Percentiles rank a stretch among this genome's conserved stretches.
These are phyloP conservation scores for Talaromyces verruculosus DNA, from an alignment of 2,329 filamentous ascomycete species.

Conservation along the genomic window DNA sequence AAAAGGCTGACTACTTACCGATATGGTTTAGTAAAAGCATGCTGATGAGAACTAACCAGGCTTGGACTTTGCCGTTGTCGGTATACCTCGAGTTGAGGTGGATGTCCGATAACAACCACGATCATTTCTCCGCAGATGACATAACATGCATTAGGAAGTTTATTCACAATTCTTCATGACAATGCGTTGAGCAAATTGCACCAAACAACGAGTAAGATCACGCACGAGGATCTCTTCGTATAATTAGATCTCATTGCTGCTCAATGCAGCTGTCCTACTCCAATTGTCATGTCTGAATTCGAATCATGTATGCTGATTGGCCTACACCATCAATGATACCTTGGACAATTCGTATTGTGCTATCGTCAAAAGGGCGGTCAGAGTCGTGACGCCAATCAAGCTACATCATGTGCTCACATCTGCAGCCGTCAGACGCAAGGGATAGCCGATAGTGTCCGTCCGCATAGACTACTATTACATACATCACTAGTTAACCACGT, in stretches of 20 bases:
- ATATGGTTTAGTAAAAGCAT: not conserved
- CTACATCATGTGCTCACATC: slow-evolving; percentile 15
- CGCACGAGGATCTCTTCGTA: not conserved
- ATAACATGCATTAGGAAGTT: slow-evolving; percentile 1
- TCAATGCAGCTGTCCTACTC: slow-evolving; percentile 9
- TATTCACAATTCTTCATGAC: not conserved
- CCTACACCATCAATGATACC: not conserved
- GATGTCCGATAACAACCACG: not conserved
- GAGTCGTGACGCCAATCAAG: slow-evolving; percentile 12
- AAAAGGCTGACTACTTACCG: not conserved
- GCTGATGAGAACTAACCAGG: not conserved
- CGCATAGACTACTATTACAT: not conserved
- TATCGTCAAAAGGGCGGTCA: slow-evolving; percentile 16
- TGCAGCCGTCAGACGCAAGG: slow-evolving; percentile 18
- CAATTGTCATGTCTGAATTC: not conserved
- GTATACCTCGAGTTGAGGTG: not conserved
- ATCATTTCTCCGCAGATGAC: slow-evolving; percentile 8
- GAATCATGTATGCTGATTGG: slow-evolving; percentile 12
- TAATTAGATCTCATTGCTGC: not conserved
- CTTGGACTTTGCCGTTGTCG: not conserved
- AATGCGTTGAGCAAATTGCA: not conserved
- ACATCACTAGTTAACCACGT: not conserved
- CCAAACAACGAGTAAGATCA: not conserved
- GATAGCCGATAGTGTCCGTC: slow-evolving; percentile 12
- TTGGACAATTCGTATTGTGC: slow-evolving; percentile 14